Base-by-base conservation (phyloP, 768 basidiomycete species). In the Cyclocybe aegerita region DNA sequence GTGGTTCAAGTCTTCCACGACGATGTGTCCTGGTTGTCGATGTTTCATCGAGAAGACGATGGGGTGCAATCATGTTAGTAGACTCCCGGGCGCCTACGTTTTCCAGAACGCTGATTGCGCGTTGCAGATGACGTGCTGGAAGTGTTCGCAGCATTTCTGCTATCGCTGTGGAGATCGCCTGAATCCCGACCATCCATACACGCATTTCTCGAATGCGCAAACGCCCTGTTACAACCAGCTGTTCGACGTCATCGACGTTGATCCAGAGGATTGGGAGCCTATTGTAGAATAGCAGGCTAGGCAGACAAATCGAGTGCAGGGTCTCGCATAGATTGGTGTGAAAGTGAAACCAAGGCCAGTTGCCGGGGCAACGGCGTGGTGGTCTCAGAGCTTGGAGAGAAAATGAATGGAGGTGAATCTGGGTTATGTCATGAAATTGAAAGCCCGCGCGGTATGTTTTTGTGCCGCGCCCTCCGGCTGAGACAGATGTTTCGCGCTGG, bases 31-130 rank as follows among this genome's bases (percentile, higher is more conserved):
- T 4, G 83, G 83, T 4, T 95, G 93, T 68, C 58, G 69, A 4
- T 77, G 89, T 10, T 73, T 79, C 52, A 86, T 93, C 9, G 87
- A 90, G 69, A 90, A 91, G 69, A 79, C 75, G 12, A 57, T 77
- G 52, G 93, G 93, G 1, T 95, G 93, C 69, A 95, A 95, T 66
- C 93, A 96, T 70, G 92, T 93, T 71, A 54, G 85, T 71, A 52
- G 37, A 39, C 7, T 15, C 4, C 40, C 29, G 5, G 29, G 40
- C 30, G 15, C 16, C 46, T 39, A 40, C 43, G 36, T 37, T 47
- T 44, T 43, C 16, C 57, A 60, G 32, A 23, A 35, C 42, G 38
- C 33, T 57, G 47, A 59, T 46, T 7, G 38, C 53, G 10, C 46
- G 34, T 36, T 15, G 34, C 52, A 90, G 88, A 90, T 90, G 88